A percentile compares a stretch with the other conserved stretches of the same genome.
Evolutionary conservation across 2,329 filamentous ascomycete species (phyloP).

Genomic region (Pseudonectria buxi): DNA sequence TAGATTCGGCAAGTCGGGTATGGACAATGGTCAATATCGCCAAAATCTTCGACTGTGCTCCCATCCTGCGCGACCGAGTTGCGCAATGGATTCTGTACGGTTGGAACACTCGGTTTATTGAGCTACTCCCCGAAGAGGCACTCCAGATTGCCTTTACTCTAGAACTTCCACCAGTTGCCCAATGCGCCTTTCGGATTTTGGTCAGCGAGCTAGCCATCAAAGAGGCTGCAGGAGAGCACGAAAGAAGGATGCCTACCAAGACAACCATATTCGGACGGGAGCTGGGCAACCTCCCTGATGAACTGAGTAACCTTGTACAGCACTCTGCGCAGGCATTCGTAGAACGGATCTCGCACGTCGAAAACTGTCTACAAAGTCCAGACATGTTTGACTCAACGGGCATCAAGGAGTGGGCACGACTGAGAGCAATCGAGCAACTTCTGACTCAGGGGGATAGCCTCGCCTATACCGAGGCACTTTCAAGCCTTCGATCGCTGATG

Average conservation of each 20-base stretch:
- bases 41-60: constrained; percentile 48
- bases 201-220: constrained; percentile 56
- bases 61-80: constrained; percentile 41
- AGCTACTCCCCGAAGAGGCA: constrained; percentile 55
- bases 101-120: constrained; percentile 52
- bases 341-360: constrained; percentile 33
- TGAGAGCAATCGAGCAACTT: constrained; percentile 20
- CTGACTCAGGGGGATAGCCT: constrained; percentile 11
- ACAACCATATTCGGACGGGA: constrained; percentile 39
- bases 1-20: constrained; percentile 60
- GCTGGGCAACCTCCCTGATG: constrained; percentile 43
- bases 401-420: constrained; percentile 28
- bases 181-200: constrained; percentile 50
- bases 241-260: constrained; percentile 5
- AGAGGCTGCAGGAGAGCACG: constrained; percentile 20
- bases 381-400: constrained; percentile 24
- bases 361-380: constrained; percentile 27
- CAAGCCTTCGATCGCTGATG: constrained; percentile 17
- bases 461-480: constrained; percentile 7
- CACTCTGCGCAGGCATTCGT: constrained; percentile 50
- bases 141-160: constrained; percentile 50
- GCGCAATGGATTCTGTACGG: constrained; percentile 51
- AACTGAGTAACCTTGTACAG: constrained; percentile 49
- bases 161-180: constrained; percentile 35
- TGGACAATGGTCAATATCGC: constrained; percentile 61